phyloP scores from a whole-genome alignment of 331 rosid genomes.

The Cydonia oblonga region DNA sequence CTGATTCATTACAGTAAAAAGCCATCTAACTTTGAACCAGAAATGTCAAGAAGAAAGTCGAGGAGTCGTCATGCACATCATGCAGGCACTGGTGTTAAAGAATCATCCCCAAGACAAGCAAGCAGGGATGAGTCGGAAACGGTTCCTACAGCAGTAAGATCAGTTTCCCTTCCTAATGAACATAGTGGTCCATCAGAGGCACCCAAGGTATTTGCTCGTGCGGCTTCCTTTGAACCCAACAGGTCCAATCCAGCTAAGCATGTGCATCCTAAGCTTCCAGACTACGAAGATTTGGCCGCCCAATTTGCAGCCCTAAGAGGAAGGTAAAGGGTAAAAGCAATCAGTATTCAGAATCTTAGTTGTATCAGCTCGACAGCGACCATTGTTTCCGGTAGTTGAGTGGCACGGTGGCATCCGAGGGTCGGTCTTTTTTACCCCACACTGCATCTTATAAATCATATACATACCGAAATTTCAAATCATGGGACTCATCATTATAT shows the following conservation, averaged over 20 bases:
- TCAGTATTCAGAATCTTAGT: background rate
- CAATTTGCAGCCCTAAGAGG: slow-evolving; percentile 80
- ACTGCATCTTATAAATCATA: slow-evolving; percentile 4
- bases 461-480: background rate
- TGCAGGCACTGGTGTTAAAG: slow-evolving; percentile 18
- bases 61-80: slow-evolving; percentile 48
- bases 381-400: background rate
- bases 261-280: slow-evolving; percentile 91
- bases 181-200: slow-evolving; percentile 36
- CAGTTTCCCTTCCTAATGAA: slow-evolving; percentile 64
- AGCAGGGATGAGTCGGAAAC: slow-evolving; percentile 30
- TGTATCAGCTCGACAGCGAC: slow-evolving; percentile 6
- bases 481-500: background rate
- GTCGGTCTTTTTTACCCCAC: background rate
- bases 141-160: slow-evolving; percentile 32
- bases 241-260: slow-evolving; percentile 52
- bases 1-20: slow-evolving; percentile 81
- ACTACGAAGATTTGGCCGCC: slow-evolving; percentile 78
- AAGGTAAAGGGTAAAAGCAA: slow-evolving; percentile 21
- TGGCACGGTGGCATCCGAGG: background rate
- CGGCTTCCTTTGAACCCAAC: slow-evolving; percentile 71
- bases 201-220: slow-evolving; percentile 58
- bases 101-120: slow-evolving; percentile 24
- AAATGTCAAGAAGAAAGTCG: slow-evolving; percentile 49
- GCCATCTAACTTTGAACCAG: slow-evolving; percentile 42